Percentiles rank a stretch among this genome's conserved stretches.
These are phyloP conservation scores for Eragrostis curvula DNA, from an alignment of 176 grass and related monocot genomes.

Conservation along the genomic window DNA sequence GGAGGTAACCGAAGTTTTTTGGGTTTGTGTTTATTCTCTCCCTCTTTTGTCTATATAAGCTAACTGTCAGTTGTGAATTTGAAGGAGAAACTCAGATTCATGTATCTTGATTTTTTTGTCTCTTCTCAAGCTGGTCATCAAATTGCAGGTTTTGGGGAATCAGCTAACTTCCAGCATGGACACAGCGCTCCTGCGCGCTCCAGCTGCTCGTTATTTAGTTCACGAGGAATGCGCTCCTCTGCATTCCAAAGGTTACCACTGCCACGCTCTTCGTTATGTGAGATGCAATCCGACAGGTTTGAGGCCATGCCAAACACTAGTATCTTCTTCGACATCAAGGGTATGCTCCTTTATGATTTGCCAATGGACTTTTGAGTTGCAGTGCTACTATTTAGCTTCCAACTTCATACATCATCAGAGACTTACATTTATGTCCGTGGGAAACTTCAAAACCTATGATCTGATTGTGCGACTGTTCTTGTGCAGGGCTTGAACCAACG, in stretches of 20 bases:
- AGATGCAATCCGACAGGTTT: constrained; percentile 13
- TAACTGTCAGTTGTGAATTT: background rate
- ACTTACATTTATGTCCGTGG: background rate
- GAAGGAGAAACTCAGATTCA: constrained; percentile 5
- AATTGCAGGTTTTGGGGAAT: constrained; percentile 28
- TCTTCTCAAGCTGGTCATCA: background rate
- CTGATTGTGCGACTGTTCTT: background rate
- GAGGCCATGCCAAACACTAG: background rate
- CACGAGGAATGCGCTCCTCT: constrained; percentile 28
- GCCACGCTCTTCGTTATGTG: background rate
- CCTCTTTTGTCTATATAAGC: too few species aligned
- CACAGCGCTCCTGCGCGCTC: constrained; percentile 21
- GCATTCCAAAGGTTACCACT: background rate
- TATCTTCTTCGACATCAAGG: constrained; percentile 13
- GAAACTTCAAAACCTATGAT: background rate
- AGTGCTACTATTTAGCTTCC: background rate
- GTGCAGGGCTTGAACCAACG: constrained; percentile 45
- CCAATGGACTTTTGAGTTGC: background rate
- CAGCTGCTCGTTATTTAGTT: constrained; percentile 10
- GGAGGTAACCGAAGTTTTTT: background rate
- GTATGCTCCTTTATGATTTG: constrained; percentile 37
- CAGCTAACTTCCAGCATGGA: constrained; percentile 29
- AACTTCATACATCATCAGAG: background rate
- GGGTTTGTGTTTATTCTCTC: background rate
- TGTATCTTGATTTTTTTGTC: background rate